Evolutionary conservation across 2,329 filamentous ascomycete genomes (phyloP), one percentile per base, ranked within the genome.

Genomic region (Pseudogymnoascus pannorum): DNA sequence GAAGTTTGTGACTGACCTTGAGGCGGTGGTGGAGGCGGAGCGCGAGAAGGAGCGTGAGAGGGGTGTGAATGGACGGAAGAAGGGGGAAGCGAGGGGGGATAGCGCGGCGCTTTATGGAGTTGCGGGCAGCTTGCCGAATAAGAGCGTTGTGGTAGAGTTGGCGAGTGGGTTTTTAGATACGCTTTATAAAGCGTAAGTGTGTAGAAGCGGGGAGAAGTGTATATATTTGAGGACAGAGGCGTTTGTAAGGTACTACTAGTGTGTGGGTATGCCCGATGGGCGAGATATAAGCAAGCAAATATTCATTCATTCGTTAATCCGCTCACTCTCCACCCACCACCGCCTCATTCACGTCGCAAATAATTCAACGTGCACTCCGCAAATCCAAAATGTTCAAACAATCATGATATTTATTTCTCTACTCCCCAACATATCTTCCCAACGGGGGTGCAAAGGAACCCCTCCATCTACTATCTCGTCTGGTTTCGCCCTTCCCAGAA

Each of bases 31-130:
- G 26, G 83, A 88, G 72, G 85, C 83, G 22, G 90, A 95, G 77
- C 84, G 88, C 66, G 91, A 94, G 72, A 91, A 91, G 78, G 90
- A 92, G 72, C 78, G 89, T 61, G 88, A 87, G 65, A 79, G 88
- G 58, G 78, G 85, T 44, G 87, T 85, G 1, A 86, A 91, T 75
- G 88, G 86, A 75, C 80, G 80, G 0, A 75, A 77, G 31, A 82
- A 86, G 74, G 87, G 85, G 35, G 85, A 86, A 72, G 85, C 84
- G 22, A 81, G 85, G 68, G 91, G 91, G 1, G 90, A 96, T 72
- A 86, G 91, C 12, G 90, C 91, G 1, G 92, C 92, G 4, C 77
- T 99, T 64, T 99, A 99, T 75, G 94, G 94, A 60, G 92, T 99
- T 62, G 94, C 94, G 0, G 94, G 94, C 5, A 95, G 90, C 70